Percentiles rank a stretch among this genome's conserved stretches.
Evolutionary conservation across 148 eudicot genomes (phyloP).

Genomic region (Rhododendron ferrugineum): DNA sequence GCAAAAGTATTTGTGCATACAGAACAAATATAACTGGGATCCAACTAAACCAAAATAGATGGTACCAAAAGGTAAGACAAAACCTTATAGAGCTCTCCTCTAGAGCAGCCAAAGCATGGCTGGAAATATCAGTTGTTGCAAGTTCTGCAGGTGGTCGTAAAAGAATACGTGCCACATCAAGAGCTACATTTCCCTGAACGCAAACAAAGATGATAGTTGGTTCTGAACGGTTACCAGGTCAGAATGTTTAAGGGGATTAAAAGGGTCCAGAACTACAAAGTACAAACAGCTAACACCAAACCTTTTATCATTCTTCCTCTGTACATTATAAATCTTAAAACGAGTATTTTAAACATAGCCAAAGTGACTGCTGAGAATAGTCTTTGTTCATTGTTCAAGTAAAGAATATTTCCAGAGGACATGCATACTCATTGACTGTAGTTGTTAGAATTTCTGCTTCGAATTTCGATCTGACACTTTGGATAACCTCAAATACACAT

Average conservation of each 20-base stretch:
- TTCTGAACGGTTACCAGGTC: background rate
- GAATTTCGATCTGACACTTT: background rate
- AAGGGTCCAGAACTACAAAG: background rate
- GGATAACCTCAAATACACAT: background rate
- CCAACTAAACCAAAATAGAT: background rate
- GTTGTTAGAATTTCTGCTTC: background rate
- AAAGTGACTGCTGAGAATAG: background rate
- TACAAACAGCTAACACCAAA: background rate
- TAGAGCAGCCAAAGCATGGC: constrained; percentile 69
- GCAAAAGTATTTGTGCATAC: constrained; percentile 21
- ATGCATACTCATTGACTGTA: background rate
- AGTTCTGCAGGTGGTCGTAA: constrained; percentile 60
- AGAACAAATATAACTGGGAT: background rate
- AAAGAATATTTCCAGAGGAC: background rate
- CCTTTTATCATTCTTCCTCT: background rate
- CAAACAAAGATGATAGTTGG: background rate
- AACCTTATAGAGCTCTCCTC: constrained; percentile 81
- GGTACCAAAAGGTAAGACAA: background rate
- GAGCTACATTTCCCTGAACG: constrained; percentile 92
- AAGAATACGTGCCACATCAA: constrained; percentile 90
- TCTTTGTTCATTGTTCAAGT: background rate
- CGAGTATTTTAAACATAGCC: background rate
- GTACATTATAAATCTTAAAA: background rate
- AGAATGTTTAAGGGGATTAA: background rate
- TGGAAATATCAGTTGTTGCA: constrained; percentile 81